A percentile compares a stretch with the other conserved stretches of the same genome.
phyloP scores from a whole-genome alignment of 1,284 basidiomycete genomes.

The Fomitiporia mediterranea region DNA sequence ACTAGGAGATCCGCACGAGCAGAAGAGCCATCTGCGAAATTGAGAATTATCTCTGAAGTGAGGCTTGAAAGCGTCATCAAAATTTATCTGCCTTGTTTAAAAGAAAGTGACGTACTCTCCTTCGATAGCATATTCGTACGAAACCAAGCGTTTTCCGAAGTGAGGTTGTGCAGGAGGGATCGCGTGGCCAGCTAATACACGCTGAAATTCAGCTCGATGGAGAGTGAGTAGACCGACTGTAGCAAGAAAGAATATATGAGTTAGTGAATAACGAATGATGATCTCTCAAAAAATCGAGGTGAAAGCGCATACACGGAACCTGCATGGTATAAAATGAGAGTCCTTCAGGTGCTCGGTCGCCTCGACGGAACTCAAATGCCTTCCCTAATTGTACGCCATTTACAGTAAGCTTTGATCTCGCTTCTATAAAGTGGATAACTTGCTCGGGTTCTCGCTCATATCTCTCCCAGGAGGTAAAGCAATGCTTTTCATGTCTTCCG shows the following conservation, averaged over 20 bases:
- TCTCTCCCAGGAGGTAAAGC: slow-evolving; percentile 13
- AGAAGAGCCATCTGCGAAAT: slow-evolving; percentile 20
- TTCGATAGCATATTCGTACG: slow-evolving; percentile 9
- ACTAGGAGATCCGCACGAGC: slow-evolving; percentile 20
- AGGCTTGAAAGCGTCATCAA: not conserved
- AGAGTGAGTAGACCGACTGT: slow-evolving; percentile 18
- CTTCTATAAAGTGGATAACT: not conserved
- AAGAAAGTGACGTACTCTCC: slow-evolving; percentile 5
- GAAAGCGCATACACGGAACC: slow-evolving; percentile 11
- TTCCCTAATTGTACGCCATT: not conserved
- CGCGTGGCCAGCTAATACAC: slow-evolving; percentile 7
- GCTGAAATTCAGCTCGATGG: slow-evolving; percentile 19
- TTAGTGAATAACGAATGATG: not conserved
- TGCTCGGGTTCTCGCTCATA: slow-evolving; percentile 1
- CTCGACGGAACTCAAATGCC: slow-evolving; percentile 16
- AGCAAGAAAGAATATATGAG: not conserved
- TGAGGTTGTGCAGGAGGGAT: slow-evolving; percentile 5
- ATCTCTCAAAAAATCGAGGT: not conserved
- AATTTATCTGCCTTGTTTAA: not conserved
- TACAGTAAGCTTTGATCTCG: not conserved
- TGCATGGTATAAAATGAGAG: slow-evolving; percentile 17
- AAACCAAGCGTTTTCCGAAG: slow-evolving; percentile 15
- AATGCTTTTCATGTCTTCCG: slow-evolving; percentile 7
- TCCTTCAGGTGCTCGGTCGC: slow-evolving; percentile 7
- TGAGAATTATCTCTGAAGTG: slow-evolving; percentile 8